Base-by-base conservation (phyloP, 192 early-diverging fungal species). In the Coemansia sp. region DNA sequence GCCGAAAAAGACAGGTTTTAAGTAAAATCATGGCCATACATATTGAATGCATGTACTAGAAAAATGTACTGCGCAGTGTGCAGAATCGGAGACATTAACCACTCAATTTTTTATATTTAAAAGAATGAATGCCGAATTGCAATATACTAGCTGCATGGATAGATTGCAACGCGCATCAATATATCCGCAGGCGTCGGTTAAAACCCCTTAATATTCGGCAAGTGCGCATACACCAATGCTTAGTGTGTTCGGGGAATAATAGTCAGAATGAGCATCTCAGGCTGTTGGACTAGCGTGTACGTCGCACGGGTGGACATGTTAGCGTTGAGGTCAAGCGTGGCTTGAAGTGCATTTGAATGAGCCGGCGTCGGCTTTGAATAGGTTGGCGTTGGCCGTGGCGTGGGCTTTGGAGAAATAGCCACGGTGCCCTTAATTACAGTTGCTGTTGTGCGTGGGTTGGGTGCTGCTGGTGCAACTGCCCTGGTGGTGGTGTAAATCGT, bases 261-360 rank as follows among this genome's bases (percentile, higher is more conserved):
- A 5, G 71, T 62, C 8, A 66, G 38, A 44, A 72, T 21, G 17
- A 72, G 25, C 23, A 42, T 48, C 0, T 54, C 66, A 23, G 65
- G 49, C 46, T 59, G 17, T 37, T 59, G 46, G 44, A 48, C 21
- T 5, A 66, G 20, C 4, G 60, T 62, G 54, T 62, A 63, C 10
- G 46, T 47, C 2, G 66, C 28, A 19, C 23, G 60, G 9, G 64
- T 59, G 0, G 71, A 63, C 11, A 22, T 5, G 36, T 52, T 57
- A 17, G 61, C 21, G 28, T 63, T 66, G 17, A 59, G 65, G 25
- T 62, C 46, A 5, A 57, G 22, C 19, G 66, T 68, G 54, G 66
- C 54, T 38, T 46, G 26, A 2, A 49, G 2, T 14, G 40, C 14
- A 12, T 44, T 44, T 44, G 40, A 44, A 15, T 44, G 4, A 44